phyloP scores from a whole-genome alignment of 495 filamentous ascomycete genomes.

The Friedmanniomyces endolithicus region DNA sequence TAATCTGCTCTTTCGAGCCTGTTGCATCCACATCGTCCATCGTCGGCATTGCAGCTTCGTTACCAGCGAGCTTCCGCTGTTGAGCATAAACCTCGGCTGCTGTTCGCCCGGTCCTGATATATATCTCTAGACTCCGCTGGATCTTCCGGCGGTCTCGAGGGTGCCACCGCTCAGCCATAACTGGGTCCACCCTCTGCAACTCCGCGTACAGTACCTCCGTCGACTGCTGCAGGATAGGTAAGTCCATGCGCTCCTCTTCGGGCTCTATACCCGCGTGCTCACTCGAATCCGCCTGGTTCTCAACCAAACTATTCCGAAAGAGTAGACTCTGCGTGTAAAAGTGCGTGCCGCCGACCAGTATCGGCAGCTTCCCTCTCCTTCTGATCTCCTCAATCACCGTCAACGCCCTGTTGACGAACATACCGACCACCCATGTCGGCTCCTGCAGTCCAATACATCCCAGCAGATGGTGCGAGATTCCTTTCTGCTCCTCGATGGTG shows the following conservation, averaged over 20 bases:
- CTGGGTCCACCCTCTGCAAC: slow-evolving; percentile 68
- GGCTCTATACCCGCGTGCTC: slow-evolving; percentile 9
- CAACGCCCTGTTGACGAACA: slow-evolving; percentile 57
- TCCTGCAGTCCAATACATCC: slow-evolving; percentile 60
- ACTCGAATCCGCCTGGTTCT: slow-evolving; percentile 20
- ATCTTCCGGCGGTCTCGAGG: slow-evolving; percentile 87
- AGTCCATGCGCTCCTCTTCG: slow-evolving; percentile 5
- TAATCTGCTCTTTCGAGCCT: slow-evolving; percentile 4
- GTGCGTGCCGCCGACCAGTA: slow-evolving; percentile 87
- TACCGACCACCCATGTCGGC: slow-evolving; percentile 66
- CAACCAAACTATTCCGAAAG: slow-evolving; percentile 54
- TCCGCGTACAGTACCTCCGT: slow-evolving; percentile 59
- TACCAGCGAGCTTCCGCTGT: slow-evolving; percentile 36
- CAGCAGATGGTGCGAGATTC: slow-evolving; percentile 80
- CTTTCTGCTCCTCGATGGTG: slow-evolving; percentile 56
- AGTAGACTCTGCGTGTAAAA: slow-evolving; percentile 87
- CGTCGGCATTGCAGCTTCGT: background rate
- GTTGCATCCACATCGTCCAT: background rate
- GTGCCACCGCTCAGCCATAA: slow-evolving; percentile 87
- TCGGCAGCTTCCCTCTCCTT: slow-evolving; percentile 62
- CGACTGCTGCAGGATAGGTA: slow-evolving; percentile 49
- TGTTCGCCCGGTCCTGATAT: slow-evolving; percentile 57
- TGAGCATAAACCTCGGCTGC: slow-evolving; percentile 84
- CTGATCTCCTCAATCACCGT: slow-evolving; percentile 66
- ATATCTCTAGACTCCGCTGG: slow-evolving; percentile 78